Evolutionary conservation across 257 asterid species (phyloP).

Genomic region (Solanum habrochaites): DNA sequence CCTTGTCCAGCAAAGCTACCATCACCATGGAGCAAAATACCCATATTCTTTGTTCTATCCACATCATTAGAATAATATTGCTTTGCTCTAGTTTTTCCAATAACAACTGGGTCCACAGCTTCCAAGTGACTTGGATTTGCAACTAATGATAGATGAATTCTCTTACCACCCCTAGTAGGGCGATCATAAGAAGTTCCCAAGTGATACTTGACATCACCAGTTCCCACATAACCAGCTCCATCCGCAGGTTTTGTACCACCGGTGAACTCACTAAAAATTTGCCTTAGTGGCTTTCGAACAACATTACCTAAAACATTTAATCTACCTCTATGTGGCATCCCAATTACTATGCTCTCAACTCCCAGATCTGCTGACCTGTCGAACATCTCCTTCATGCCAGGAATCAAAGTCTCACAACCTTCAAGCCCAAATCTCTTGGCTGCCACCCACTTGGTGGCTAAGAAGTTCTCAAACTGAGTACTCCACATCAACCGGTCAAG

Average conservation of each 20-base stretch:
- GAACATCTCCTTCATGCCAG: constrained; percentile 99
- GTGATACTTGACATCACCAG: constrained; percentile 97
- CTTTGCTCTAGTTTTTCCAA: constrained; percentile 93
- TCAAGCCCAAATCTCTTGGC: constrained; percentile 97
- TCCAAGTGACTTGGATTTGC: constrained; percentile 97
- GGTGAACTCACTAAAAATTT: constrained; percentile 84
- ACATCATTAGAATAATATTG: constrained; percentile 77
- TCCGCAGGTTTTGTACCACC: constrained; percentile 86
- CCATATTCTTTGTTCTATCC: constrained; percentile 72
- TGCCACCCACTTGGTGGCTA: constrained; percentile 92
- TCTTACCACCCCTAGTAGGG: constrained; percentile 92
- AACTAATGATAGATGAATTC: constrained; percentile 86
- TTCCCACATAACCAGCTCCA: constrained; percentile 88
- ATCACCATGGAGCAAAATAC: constrained; percentile 86
- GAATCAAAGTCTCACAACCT: constrained; percentile 95
- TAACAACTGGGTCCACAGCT: constrained; percentile 91
- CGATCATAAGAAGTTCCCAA: constrained; percentile 95
- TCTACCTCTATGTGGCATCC: constrained; percentile 97
- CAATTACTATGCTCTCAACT: constrained; percentile 91
- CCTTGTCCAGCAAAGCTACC: constrained; percentile 99
- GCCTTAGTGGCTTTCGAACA: constrained; percentile 84
- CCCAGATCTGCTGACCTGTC: constrained; percentile 94
- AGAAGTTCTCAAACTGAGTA: constrained; percentile 80
- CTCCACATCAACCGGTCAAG: constrained; percentile 95
- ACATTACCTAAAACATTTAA: constrained; percentile 86